Evolutionary conservation across 176 grass and related monocot species (phyloP).

Genomic region (Pontederia crassipes): DNA sequence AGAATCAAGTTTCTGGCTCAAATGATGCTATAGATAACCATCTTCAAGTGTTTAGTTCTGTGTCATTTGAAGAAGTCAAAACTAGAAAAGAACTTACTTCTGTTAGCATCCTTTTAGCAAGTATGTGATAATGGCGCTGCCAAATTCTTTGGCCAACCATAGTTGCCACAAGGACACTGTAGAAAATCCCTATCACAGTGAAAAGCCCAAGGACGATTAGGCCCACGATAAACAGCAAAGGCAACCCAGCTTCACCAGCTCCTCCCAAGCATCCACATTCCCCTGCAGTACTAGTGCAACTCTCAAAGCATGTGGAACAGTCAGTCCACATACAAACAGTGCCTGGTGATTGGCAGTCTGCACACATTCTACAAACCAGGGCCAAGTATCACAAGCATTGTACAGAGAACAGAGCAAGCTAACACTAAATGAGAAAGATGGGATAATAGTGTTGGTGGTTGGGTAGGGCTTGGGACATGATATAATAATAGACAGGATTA

Average conservation of each 20-base stretch:
- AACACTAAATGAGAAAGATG: not conserved
- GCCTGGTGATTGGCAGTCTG: slow-evolving; percentile 79
- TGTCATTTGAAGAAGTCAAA: too few species aligned
- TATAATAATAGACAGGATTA: too few species aligned
- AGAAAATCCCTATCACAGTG: slow-evolving; percentile 65
- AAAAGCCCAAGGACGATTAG: slow-evolving; percentile 59
- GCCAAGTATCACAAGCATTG: slow-evolving; percentile 7
- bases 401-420: not conserved
- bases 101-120: slow-evolving; percentile 83
- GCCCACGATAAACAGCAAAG: slow-evolving; percentile 74
- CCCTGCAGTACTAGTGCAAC: slow-evolving; percentile 58
- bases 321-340: slow-evolving; percentile 82
- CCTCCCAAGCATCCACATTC: slow-evolving; percentile 87
- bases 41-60: too few species aligned
- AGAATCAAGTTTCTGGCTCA: not conserved
- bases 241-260: slow-evolving; percentile 61
- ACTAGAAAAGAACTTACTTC: slow-evolving; percentile 34
- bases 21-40: not conserved
- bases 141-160: slow-evolving; percentile 91
- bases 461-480: too few species aligned
- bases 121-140: slow-evolving; percentile 84
- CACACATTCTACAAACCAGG: slow-evolving; percentile 58
- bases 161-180: slow-evolving; percentile 66
- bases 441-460: not conserved
- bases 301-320: slow-evolving; percentile 76